Percentiles rank a stretch among this genome's conserved stretches.
Evolutionary conservation across 1,139 yeast genomes (phyloP).

Genomic region (Candida sp.): DNA sequence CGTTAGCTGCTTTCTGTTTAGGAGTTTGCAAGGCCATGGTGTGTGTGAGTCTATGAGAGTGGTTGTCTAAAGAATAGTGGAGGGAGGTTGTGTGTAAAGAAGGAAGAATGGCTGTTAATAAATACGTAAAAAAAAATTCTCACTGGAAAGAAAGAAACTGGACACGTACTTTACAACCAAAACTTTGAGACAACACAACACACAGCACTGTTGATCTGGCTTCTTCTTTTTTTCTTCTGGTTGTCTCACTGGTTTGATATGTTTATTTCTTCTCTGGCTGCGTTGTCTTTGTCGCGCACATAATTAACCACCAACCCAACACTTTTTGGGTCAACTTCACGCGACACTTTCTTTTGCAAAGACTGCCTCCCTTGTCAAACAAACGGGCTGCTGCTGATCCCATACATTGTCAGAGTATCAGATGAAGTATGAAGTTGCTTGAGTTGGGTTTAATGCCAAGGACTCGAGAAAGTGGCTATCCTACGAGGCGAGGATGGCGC

Average conservation of each 20-base stretch:
- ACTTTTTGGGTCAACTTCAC: background rate
- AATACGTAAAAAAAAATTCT: background rate
- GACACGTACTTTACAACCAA: background rate
- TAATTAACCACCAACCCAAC: too few relatives aligned
- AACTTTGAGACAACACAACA: background rate
- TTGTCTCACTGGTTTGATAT: too few relatives aligned
- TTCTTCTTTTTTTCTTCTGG: background rate
- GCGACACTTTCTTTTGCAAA: background rate
- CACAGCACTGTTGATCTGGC: background rate
- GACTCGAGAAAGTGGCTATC: too few relatives aligned
- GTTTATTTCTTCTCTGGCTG: too few relatives aligned
- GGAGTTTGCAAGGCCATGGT: slow-evolving; percentile 67
- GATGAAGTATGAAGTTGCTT: too few relatives aligned
- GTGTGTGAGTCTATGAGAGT: background rate
- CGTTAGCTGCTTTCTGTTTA: slow-evolving; percentile 83
- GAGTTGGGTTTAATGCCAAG: too few relatives aligned
- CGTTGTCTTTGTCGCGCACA: too few relatives aligned
- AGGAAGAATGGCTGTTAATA: slow-evolving; percentile 1
- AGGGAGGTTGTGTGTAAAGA: background rate
- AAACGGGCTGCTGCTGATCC: background rate
- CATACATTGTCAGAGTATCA: too few relatives aligned
- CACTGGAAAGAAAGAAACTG: background rate
- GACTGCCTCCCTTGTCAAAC: too few relatives aligned
- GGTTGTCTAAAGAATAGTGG: background rate
- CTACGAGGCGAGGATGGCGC: too few relatives aligned